A percentile compares a stretch with the other conserved stretches of the same genome.
These are phyloP conservation scores for Lodderomyces metapsilosis DNA, from an alignment of 1,139 yeast genomes.

Conservation along the genomic window DNA sequence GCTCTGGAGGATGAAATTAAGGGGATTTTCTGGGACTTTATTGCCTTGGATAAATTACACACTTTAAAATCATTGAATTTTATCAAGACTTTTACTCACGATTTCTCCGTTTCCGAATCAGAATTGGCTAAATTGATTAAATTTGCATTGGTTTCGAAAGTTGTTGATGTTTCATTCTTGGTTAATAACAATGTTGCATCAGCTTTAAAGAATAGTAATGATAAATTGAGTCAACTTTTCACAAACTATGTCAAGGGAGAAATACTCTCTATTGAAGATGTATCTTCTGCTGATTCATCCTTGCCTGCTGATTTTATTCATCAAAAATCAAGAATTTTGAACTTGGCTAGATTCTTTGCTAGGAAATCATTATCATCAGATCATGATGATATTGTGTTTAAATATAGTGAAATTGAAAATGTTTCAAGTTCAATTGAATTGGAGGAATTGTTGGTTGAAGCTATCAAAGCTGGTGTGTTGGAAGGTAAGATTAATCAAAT, in stretches of 20 bases:
- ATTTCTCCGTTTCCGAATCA: conserved; percentile 19
- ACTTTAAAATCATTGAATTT: conserved; percentile 33
- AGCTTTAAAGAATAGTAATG: conserved; percentile 24
- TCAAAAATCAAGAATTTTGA: conserved; percentile 41
- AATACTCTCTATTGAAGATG: conserved; percentile 16
- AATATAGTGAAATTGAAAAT: conserved; percentile 40
- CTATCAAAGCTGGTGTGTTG: conserved; percentile 44
- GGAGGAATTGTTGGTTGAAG: conserved; percentile 42
- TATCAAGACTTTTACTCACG: conserved; percentile 35
- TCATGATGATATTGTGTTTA: conserved; percentile 21
- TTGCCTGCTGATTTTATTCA: conserved; percentile 26
- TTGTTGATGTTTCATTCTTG: conserved; percentile 46
- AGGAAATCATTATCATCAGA: conserved; percentile 16
- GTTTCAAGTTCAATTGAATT: conserved; percentile 34
- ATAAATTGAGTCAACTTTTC: conserved; percentile 30
- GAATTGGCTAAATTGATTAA: conserved; percentile 37
- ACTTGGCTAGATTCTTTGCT: conserved; percentile 40
- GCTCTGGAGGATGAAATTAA: conserved; percentile 29
- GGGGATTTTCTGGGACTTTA: conserved; percentile 39
- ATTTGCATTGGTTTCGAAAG: conserved; percentile 40
- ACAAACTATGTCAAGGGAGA: conserved; percentile 38
- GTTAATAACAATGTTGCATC: conserved; percentile 40
- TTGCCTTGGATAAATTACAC: conserved; percentile 33
- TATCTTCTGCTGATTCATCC: conserved; percentile 13
- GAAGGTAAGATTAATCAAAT: conserved; percentile 51